Evolutionary conservation across 1,139 yeast species (phyloP).

Genomic region (Diutina ranongensis): DNA sequence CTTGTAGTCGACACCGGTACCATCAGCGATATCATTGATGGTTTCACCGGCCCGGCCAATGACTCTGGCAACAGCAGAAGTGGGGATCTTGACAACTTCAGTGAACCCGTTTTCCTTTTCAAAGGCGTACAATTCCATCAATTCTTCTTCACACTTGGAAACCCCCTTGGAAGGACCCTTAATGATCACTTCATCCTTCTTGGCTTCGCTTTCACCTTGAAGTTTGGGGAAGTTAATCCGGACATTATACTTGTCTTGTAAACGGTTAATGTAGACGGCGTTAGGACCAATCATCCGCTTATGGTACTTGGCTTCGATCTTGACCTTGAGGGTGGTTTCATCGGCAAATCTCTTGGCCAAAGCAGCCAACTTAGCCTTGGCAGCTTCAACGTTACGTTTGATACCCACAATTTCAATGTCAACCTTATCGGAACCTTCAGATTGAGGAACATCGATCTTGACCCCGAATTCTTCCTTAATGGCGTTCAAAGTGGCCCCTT

Average conservation of each 20-base stretch:
- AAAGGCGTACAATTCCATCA: slow-evolving; percentile 71
- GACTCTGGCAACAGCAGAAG: slow-evolving; percentile 64
- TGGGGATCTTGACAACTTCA: slow-evolving; percentile 53
- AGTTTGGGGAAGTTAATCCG: slow-evolving; percentile 58
- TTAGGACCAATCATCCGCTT: slow-evolving; percentile 75
- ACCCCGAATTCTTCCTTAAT: slow-evolving; percentile 74
- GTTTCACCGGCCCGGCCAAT: slow-evolving; percentile 86
- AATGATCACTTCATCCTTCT: slow-evolving; percentile 58
- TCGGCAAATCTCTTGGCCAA: slow-evolving; percentile 76
- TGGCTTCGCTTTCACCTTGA: slow-evolving; percentile 12
- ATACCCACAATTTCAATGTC: slow-evolving; percentile 61
- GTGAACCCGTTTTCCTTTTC: slow-evolving; percentile 81
- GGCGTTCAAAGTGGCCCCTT: slow-evolving; percentile 62
- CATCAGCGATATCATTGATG: slow-evolving; percentile 74
- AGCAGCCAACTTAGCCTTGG: slow-evolving; percentile 45
- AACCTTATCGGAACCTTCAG: slow-evolving; percentile 28
- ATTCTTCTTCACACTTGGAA: slow-evolving; percentile 74
- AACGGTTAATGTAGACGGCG: slow-evolving; percentile 72
- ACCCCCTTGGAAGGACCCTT: slow-evolving; percentile 92
- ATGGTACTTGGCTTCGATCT: slow-evolving; percentile 70
- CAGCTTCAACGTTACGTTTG: slow-evolving; percentile 68
- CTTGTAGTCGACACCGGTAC: slow-evolving; percentile 65
- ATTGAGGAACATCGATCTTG: slow-evolving; percentile 49
- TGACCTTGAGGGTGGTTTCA: slow-evolving; percentile 52
- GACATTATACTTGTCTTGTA: slow-evolving; percentile 84